A percentile compares a stretch with the other conserved stretches of the same genome.
Conservation (phyloP, 2,329 filamentous ascomycete species). For the Colletotrichum tropicale region DNA sequence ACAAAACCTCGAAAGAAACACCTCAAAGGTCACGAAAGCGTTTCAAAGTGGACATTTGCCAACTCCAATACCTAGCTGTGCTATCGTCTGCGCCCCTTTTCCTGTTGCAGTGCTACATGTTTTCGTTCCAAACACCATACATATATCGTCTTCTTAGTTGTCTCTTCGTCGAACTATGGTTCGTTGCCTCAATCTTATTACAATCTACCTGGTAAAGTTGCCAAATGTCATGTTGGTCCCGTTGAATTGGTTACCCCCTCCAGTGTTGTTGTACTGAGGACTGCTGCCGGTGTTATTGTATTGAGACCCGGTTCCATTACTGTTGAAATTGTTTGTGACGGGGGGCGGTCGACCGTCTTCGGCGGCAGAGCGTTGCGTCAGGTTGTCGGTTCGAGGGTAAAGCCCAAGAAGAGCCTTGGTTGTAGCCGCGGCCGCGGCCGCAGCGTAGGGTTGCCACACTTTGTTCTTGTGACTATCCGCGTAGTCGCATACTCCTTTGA, state of each 20-base stretch:
- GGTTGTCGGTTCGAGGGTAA: neutral
- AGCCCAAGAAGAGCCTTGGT: constrained; percentile 30
- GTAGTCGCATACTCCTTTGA: constrained; percentile 45
- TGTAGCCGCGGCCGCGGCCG: constrained; percentile 35
- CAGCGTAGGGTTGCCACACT: constrained; percentile 39
- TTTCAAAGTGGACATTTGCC: neutral
- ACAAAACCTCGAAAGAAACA: neutral
- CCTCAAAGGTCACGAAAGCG: neutral
- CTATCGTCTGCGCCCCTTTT: no score
- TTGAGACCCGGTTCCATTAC: neutral
- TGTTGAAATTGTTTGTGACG: neutral
- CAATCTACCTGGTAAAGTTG: neutral
- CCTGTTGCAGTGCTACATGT: neutral
- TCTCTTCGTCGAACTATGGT: fast-evolving
- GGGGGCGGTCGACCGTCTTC: neutral
- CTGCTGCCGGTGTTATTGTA: neutral
- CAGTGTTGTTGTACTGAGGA: neutral
- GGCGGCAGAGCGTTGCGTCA: neutral
- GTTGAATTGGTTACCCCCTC: neutral
- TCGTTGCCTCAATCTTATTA: neutral
- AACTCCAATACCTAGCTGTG: neutral
- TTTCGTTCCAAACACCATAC: neutral
- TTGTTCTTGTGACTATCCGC: constrained; percentile 43
- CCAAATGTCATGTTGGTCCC: neutral
- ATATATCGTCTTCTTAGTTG: neutral